Base-by-base conservation (phyloP, 208 protist species). In the Leishmania turanica region DNA sequence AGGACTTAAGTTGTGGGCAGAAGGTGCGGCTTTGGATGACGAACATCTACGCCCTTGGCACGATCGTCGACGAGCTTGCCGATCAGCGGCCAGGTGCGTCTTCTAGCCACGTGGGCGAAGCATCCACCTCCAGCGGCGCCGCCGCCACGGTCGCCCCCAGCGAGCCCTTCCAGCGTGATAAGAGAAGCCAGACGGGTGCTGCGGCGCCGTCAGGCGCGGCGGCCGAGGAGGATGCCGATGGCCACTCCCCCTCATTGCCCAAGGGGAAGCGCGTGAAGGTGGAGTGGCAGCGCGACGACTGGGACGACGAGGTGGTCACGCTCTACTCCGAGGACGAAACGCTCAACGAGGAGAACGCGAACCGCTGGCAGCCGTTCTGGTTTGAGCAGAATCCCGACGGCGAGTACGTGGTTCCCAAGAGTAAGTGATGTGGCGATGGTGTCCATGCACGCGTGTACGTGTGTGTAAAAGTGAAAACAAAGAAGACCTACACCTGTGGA, bases 1-100 rank as follows among this genome's bases (percentile, higher is more conserved):
- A 80, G 21, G 80, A 81, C 31, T 56, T 96, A 34, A 62, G 66
- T 13, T 78, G 85, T 7, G 94, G 92, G 60, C 81, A 91, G 74
- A 97, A 97, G 81, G 90, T 97, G 74, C 92, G 94, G 31, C 80
- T 97, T 62, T 97, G 94, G 92, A 97, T 97, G 94, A 94, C 90
- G 24, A 82, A 97, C 71, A 84, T 97, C 37, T 97, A 97, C 83
- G 94, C 94, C 1, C 72, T 97, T 9, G 94, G 85, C 42, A 92
- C 86, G 1, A 86, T 95, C 64, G 77, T 86, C 51, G 78, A 83
- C 27, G 70, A 83, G 42, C 65, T 83, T 24, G 34, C 47, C 17
- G 80, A 78, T 49, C 72, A 34, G 72, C 40, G 56, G 9, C 40
- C 70, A 40, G 75, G 31, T 51, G n/a, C 68, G n/a, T 27, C 78